Conservation (phyloP, 148 eudicot species). For the Vaccinium darrowii region DNA sequence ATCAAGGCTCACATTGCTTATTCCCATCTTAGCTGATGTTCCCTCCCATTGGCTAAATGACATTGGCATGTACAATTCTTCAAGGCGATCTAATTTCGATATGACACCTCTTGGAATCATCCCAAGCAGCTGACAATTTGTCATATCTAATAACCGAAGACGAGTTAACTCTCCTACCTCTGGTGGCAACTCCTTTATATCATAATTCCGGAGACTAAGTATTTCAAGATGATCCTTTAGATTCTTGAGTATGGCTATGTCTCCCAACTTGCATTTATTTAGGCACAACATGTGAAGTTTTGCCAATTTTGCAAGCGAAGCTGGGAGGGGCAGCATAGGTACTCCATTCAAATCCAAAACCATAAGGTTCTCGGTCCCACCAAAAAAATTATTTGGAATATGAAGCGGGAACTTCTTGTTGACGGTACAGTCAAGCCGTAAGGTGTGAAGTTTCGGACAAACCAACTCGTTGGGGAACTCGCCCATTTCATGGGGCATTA, state of each 20-base stretch:
- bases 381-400: background rate
- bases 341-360: background rate
- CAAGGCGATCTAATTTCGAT: background rate
- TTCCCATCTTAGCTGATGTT: background rate
- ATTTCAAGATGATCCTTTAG: background rate
- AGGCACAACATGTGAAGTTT: background rate
- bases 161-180: background rate
- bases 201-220: background rate
- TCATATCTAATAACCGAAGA: background rate
- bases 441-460: background rate
- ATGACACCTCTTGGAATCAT: background rate
- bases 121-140: accelerated
- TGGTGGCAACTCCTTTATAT: background rate
- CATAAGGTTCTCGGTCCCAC: background rate
- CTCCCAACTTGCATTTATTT: background rate
- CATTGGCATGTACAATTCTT: background rate
- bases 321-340: background rate
- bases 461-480: background rate
- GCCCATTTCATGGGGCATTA: background rate
- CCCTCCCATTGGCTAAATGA: background rate
- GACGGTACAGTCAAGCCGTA: background rate
- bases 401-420: background rate
- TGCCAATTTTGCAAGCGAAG: background rate
- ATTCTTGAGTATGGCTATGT: background rate
- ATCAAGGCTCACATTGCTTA: background rate